Percentiles rank a stretch among this genome's conserved stretches.
These are phyloP conservation scores for Arthrobotrys musiformis DNA, from an alignment of 2,329 filamentous ascomycete species.

Conservation along the genomic window DNA sequence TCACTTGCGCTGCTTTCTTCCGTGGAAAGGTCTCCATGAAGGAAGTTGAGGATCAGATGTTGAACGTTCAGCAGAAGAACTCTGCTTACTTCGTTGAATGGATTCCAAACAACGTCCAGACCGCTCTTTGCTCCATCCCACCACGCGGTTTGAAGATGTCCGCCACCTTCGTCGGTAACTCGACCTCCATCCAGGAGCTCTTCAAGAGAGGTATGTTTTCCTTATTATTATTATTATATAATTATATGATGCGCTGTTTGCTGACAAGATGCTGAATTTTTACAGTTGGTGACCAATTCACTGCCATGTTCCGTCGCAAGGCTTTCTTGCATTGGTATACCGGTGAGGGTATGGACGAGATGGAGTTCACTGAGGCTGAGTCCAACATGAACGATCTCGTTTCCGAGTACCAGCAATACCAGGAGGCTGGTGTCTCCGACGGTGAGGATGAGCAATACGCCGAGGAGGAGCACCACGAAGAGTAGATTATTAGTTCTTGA, in stretches of 20 bases:
- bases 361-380: constrained; percentile 99
- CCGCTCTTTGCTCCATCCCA: constrained; percentile 97
- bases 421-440: constrained; percentile 97
- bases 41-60: constrained; percentile 99
- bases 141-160: constrained; percentile 99
- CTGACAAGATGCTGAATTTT: constrained; percentile 25
- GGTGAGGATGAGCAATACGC: constrained; percentile 92
- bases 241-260: neutral
- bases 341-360: constrained; percentile 99
- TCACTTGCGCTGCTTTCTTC: constrained; percentile 99
- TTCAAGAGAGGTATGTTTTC: constrained; percentile 80
- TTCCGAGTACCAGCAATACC: constrained; percentile 99
- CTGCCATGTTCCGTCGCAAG: constrained; percentile 99
- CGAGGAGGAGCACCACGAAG: constrained; percentile 81
- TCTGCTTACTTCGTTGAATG: constrained; percentile 99
- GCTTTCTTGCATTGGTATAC: constrained; percentile 99
- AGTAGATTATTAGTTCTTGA: constrained; percentile 66
- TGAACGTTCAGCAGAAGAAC: constrained; percentile 99
- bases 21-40: constrained; percentile 99
- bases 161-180: constrained; percentile 98
- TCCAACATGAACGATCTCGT: constrained; percentile 99
- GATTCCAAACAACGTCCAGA: constrained; percentile 99
- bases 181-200: constrained; percentile 98
- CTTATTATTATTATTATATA: neutral
- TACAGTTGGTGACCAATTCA: constrained; percentile 93